Percentiles rank a stretch among this genome's conserved stretches.
These are phyloP conservation scores for Pneumocystis murina DNA, from an alignment of 1,139 yeast species.

Conservation along the genomic window DNA sequence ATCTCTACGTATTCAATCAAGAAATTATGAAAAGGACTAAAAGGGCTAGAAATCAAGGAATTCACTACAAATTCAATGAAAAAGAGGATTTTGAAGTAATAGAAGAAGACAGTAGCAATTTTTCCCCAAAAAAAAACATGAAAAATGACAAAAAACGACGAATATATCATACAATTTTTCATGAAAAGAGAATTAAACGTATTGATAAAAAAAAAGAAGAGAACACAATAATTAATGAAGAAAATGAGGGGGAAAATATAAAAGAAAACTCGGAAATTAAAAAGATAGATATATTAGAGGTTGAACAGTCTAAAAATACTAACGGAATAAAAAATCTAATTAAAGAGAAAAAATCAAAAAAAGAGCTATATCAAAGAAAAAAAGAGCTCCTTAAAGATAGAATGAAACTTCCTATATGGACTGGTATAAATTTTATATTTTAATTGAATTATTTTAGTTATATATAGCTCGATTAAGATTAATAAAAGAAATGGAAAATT, in stretches of 20 bases:
- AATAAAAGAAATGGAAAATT: slow-evolving; percentile 36
- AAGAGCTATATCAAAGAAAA: not conserved
- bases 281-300: not conserved
- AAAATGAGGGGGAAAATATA: not conserved
- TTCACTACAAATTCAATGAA: not conserved
- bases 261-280: not conserved
- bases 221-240: not conserved
- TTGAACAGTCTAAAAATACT: not conserved
- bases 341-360: not conserved
- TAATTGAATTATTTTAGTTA: not conserved
- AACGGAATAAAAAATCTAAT: not conserved
- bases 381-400: slow-evolving; percentile 5
- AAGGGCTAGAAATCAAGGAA: no score
- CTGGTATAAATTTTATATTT: not conserved
- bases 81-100: not conserved
- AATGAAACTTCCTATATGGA: slow-evolving; percentile 9
- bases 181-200: not conserved
- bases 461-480: slow-evolving; percentile 49
- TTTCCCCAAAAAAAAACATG: not conserved
- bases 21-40: no score
- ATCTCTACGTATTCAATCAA: no score
- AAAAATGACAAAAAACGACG: not conserved
- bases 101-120: not conserved
- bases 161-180: not conserved
- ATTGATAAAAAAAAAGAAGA: not conserved